Conservation (phyloP, 2,329 filamentous ascomycete species). For the Nannizzia gypsea region DNA sequence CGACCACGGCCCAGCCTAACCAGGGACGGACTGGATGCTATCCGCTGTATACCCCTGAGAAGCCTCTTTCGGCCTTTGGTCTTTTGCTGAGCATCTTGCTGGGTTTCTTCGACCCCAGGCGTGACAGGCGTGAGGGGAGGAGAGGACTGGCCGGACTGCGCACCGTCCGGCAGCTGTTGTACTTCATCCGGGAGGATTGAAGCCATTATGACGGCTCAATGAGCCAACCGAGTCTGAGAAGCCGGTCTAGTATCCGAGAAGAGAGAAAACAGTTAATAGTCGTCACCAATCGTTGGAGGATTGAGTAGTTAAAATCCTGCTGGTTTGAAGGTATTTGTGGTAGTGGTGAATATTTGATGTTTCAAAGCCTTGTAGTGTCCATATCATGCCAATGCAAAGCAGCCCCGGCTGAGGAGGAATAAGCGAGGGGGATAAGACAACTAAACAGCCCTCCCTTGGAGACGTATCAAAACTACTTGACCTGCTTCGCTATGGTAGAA, state of each 20-base stretch:
- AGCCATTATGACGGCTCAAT: slow-evolving; percentile 21
- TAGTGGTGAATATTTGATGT: background rate
- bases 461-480: too few relatives aligned
- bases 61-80: slow-evolving; percentile 58
- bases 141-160: slow-evolving; percentile 14
- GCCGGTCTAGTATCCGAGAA: background rate
- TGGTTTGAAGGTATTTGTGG: background rate
- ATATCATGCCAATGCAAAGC: background rate
- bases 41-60: slow-evolving; percentile 63
- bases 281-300: background rate
- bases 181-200: slow-evolving; percentile 22
- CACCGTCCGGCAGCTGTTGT: slow-evolving; percentile 22
- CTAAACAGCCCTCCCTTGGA: background rate
- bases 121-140: background rate
- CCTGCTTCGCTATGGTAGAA: too few relatives aligned
- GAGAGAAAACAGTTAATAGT: background rate
- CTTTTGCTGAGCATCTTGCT: slow-evolving; percentile 36
- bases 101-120: background rate
- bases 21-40: slow-evolving; percentile 68
- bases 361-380: background rate
- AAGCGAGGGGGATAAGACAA: background rate
- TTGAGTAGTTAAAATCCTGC: background rate
- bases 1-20: slow-evolving; percentile 51
- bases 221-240: background rate
- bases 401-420: background rate